Base-by-base conservation (phyloP, 2,329 filamentous ascomycete genomes). In the Escovopsis sp. region DNA sequence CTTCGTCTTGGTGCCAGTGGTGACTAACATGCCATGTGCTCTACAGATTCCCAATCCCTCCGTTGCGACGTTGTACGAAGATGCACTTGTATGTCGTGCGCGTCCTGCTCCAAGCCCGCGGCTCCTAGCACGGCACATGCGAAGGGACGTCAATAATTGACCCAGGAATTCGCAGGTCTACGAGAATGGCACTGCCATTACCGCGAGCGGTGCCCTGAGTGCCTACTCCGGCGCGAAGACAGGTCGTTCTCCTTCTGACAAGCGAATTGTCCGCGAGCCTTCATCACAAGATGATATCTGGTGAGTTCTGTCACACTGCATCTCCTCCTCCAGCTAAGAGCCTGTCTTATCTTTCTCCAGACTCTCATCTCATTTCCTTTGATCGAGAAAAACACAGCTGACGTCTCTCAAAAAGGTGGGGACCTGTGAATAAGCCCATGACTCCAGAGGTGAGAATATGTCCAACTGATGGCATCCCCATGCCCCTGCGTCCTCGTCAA, bases 401-500 rank as follows among this genome's bases (percentile, higher is more conserved):
- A 35, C 29, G 21, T 18, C 27, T 19, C 18, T 19, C 23, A 21
- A 31, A 18, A 40, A 68, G 65, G 64, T 96, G 90, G 90, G 90
- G 90, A 53, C 88, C 90, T 38, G 90, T 98, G 49, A 98, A 98
- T 73, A 96, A 96, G 76, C 83, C 88, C 56, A 98, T 98, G 90
- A 79, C 76, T 48, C 75, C 86, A 51, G 87, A 96, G 61, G 90
- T 96, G 79, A 76, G 38, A 36, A 29, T 37, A 39, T 26, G 36
- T 40, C 8, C 21, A 8, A 4, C 21, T 11, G 7, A 11, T 8
- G 8, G 21, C 21, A 25, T 9, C 21, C 21, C 3, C 21, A 9
- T 25, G 21, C 21, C 33, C 33, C 36, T 28, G 41, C 35, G 8
- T 25, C 7, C 21, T 25, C 11, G 21, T 11, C 21, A 11, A 25